Evolutionary conservation across 2,329 filamentous ascomycete species (phyloP).

Genomic region (Polychaeton citri): DNA sequence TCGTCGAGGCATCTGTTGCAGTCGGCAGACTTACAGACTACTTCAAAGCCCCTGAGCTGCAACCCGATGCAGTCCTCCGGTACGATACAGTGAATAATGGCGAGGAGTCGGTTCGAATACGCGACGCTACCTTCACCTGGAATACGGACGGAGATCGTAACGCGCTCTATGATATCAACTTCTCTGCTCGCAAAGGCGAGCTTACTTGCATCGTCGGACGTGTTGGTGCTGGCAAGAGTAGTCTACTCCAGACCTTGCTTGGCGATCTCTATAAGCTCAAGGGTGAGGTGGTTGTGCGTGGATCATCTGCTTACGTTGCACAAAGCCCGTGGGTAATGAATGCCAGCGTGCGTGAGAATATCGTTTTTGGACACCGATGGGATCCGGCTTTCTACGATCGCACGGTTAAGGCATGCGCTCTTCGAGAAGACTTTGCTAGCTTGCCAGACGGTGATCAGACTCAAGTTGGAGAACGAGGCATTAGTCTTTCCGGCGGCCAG

Average conservation of each 20-base stretch:
- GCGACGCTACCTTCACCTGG: constrained; percentile 87
- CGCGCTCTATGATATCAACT: constrained; percentile 70
- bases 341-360: constrained; percentile 91
- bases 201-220: constrained; percentile 85
- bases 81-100: constrained; percentile 60
- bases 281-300: constrained; percentile 70
- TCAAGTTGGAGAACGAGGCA: constrained; percentile 90
- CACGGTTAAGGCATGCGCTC: constrained; percentile 80
- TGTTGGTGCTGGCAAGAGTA: constrained; percentile 93
- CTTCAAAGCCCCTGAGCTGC: constrained; percentile 78
- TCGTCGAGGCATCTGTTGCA: constrained; percentile 92
- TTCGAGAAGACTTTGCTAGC: constrained; percentile 79
- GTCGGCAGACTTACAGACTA: constrained; percentile 75
- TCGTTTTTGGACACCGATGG: constrained; percentile 88
- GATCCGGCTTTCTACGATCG: constrained; percentile 90
- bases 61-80: constrained; percentile 63
- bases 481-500: constrained; percentile 89
- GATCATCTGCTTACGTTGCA: constrained; percentile 77
- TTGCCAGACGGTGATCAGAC: constrained; percentile 94
- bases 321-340: constrained; percentile 97
- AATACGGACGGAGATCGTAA: constrained; percentile 60
- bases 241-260: constrained; percentile 73
- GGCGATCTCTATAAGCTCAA: constrained; percentile 85
- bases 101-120: constrained; percentile 74
- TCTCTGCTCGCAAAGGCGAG: constrained; percentile 82